Conservation (phyloP, 2,329 filamentous ascomycete genomes). For the Pseudogymnoascus sp. region DNA sequence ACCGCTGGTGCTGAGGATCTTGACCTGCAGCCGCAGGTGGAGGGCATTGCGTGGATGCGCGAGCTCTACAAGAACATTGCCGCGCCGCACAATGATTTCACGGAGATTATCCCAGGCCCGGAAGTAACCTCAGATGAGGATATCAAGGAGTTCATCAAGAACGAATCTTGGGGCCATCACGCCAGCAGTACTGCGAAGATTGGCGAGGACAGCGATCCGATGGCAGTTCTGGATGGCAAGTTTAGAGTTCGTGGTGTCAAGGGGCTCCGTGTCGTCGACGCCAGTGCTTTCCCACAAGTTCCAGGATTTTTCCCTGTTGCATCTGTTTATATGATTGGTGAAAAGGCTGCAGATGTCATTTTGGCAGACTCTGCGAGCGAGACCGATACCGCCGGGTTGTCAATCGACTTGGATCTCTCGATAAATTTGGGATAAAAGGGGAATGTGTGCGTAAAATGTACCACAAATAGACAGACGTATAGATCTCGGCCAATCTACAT, state of each 20-base stretch:
- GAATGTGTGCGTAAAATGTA: background rate
- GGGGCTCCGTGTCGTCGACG: constrained; percentile 47
- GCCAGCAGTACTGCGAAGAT: constrained; percentile 47
- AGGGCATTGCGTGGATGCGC: constrained; percentile 8
- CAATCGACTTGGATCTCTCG: background rate
- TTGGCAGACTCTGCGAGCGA: constrained; percentile 11
- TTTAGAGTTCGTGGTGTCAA: constrained; percentile 44
- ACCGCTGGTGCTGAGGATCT: constrained; percentile 9
- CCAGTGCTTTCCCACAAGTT: constrained; percentile 42
- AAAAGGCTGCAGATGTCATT: constrained; percentile 27
- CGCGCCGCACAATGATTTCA: background rate
- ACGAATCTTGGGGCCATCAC: constrained; percentile 48
- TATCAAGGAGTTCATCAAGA: constrained; percentile 38
- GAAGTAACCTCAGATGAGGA: constrained; percentile 34
- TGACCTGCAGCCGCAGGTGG: constrained; percentile 10
- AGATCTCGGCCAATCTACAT: background rate
- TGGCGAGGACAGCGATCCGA: constrained; percentile 41
- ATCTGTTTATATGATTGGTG: constrained; percentile 23
- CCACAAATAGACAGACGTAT: background rate
- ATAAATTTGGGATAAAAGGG: background rate
- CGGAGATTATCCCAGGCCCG: background rate
- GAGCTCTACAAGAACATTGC: constrained; percentile 9
- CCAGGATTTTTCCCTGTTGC: constrained; percentile 31
- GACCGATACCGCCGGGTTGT: background rate
- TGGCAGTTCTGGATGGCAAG: constrained; percentile 43